These are phyloP conservation scores for Globisporangium middletonii DNA, from an alignment of 352 stramenopile genomes.

Conservation along the genomic window DNA sequence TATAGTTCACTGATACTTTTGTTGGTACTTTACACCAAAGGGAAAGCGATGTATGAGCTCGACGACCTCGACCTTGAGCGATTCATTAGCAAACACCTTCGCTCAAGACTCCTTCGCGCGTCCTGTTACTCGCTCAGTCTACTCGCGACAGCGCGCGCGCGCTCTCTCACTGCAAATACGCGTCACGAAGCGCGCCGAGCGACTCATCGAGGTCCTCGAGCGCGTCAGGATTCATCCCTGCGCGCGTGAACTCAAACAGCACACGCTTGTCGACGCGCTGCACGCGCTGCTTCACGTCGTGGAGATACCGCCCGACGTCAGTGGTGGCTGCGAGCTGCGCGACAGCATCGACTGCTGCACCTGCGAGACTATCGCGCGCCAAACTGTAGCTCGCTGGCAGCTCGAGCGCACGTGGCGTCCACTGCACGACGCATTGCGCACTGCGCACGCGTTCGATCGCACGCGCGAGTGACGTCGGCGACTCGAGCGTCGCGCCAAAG, in stretches of 20 bases:
- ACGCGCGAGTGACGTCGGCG: constrained; percentile 12
- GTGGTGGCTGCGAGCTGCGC: constrained; percentile 42
- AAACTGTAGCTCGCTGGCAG: constrained; percentile 10
- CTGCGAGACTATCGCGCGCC: constrained; percentile 9
- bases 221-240: constrained; percentile 69
- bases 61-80: too few relatives aligned
- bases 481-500: constrained; percentile 21
- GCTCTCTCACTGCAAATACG: constrained; percentile 25
- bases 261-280: constrained; percentile 47
- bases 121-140: neutral
- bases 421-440: constrained; percentile 29
- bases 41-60: too few relatives aligned
- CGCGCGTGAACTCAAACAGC: constrained; percentile 65
- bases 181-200: constrained; percentile 35
- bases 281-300: constrained; percentile 24
- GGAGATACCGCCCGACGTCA: constrained; percentile 39
- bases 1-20: too few relatives aligned
- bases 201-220: constrained; percentile 47
- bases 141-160: neutral
- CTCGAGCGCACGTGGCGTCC: constrained; percentile 18
- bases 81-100: too few relatives aligned
- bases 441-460: constrained; percentile 26
- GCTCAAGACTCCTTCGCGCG: too few relatives aligned
- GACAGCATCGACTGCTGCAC: constrained; percentile 27
- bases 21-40: too few relatives aligned